These are phyloP conservation scores for Leishmania turanica DNA, from an alignment of 208 protist genomes.

Conservation along the genomic window DNA sequence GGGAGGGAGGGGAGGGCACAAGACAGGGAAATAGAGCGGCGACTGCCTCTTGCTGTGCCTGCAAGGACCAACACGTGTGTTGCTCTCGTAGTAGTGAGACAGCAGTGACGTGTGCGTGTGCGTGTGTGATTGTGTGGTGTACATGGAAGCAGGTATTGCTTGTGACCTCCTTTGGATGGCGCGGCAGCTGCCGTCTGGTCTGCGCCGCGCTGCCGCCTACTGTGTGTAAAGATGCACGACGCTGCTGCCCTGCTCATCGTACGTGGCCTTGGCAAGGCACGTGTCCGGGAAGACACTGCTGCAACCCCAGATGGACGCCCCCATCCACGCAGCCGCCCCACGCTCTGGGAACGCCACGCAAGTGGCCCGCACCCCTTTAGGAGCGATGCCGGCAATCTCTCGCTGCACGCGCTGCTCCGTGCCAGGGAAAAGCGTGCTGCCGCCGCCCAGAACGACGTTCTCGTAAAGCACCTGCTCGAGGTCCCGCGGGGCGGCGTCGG, in stretches of 20 bases:
- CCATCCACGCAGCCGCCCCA: slow-evolving; percentile 80
- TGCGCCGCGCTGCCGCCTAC: slow-evolving; percentile 10
- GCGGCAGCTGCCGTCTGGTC: neutral
- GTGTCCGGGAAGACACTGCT: slow-evolving; percentile 64
- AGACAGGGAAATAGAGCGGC: neutral
- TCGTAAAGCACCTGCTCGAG: slow-evolving; percentile 62
- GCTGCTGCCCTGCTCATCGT: slow-evolving; percentile 75
- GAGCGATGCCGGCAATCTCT: slow-evolving; percentile 47
- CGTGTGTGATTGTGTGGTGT: neutral
- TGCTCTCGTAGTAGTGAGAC: neutral
- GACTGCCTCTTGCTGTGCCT: neutral
- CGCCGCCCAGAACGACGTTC: slow-evolving; percentile 95
- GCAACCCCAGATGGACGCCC: slow-evolving; percentile 84
- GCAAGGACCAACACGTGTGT: neutral
- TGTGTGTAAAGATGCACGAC: slow-evolving; percentile 71
- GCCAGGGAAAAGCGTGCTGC: slow-evolving; percentile 86
- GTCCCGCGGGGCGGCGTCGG: slow-evolving; percentile 39
- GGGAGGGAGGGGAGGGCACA: neutral
- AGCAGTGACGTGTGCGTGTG: neutral
- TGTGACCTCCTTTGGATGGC: neutral
- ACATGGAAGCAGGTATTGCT: neutral
- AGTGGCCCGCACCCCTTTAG: slow-evolving; percentile 26
- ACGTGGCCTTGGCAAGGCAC: slow-evolving; percentile 82
- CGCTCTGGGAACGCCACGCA: slow-evolving; percentile 84
- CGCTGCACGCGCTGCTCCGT: slow-evolving; percentile 80